Evolutionary conservation across 2,329 filamentous ascomycete species (phyloP), one percentile per base, ranked within the genome.

Genomic region (Chrysosporium keratinophilum): DNA sequence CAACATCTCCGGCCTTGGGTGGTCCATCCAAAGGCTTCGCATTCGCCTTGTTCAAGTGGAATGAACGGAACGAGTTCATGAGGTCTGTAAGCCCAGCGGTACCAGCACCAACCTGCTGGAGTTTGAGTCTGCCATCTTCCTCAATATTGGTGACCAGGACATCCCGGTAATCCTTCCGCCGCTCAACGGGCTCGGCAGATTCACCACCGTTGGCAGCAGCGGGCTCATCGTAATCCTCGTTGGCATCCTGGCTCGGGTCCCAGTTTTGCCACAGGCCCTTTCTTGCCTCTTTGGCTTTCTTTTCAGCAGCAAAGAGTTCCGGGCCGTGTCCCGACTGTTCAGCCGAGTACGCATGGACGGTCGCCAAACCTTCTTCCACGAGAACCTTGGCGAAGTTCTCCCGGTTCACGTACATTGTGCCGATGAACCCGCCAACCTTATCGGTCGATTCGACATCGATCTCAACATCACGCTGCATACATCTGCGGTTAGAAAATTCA

Each of bases 341-440:
- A 0, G 93, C 93, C 20, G 91, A 96, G 74, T 95, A 97, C 54
- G 85, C 83, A 68, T 97, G 91, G 14, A 98, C 91, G 17, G 85
- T 85, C 14, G 93, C 91, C 31, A 96, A 78, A 57, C 93, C 93
- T 71, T 98, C 93, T 70, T 97, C 93, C 1, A 98, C 82, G 1
- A 98, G 79, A 1, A 88, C 71, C 76, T 95, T 96, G 64, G 90
- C 88, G 66, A 98, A 95, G 74, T 87, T 97, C 72, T 97, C 91
- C 51, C 90, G 87, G 76, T 89, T 91, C 68, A 98, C 81, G 69
- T 89, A 96, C 20, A 98, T 78, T 12, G 88, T 87, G 53, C 93
- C 93, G 61, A 98, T 97, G 76, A 98, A 98, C 37, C 93, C 93
- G 63, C 93, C 93, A 23, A 93, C 84, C 77, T 96, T 97, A 77